phyloP scores from a whole-genome alignment of 139 green algal genomes.

The Coelastrella sp. region DNA sequence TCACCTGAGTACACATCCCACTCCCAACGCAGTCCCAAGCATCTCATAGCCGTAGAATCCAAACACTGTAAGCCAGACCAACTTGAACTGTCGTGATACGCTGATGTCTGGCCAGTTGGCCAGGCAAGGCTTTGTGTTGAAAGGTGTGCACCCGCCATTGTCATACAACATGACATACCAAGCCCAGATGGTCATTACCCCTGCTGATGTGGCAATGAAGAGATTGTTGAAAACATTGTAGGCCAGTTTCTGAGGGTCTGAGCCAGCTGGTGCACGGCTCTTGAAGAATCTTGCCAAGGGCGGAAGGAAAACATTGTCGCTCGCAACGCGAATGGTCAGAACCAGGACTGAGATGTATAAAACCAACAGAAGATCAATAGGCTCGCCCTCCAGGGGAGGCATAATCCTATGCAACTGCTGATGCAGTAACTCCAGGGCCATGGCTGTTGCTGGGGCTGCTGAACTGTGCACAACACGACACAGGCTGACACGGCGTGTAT shows the following conservation, averaged over 20 bases:
- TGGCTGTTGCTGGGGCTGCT: not conserved
- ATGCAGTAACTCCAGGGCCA: not conserved
- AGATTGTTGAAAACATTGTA: conserved; percentile 43
- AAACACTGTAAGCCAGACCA: conserved; percentile 40
- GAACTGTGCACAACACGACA: not conserved
- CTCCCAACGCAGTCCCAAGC: conserved; percentile 52
- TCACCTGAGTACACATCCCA: conserved; percentile 51
- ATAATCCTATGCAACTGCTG: conserved; percentile 22
- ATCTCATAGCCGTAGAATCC: conserved; percentile 67
- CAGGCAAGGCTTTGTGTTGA: conserved; percentile 30
- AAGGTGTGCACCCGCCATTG: conserved; percentile 49
- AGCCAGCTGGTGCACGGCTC: not conserved
- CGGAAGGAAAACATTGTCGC: conserved; percentile 8
- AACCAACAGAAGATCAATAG: not conserved
- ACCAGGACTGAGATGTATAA: conserved; percentile 21
- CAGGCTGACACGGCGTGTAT: not conserved
- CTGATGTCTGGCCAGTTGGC: conserved; percentile 26
- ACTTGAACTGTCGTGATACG: conserved; percentile 30
- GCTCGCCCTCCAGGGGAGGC: conserved; percentile 16
- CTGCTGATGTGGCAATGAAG: conserved; percentile 14
- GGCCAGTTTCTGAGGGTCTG: not conserved
- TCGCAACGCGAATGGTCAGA: not conserved
- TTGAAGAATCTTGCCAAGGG: conserved; percentile 2
- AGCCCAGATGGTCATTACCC: not conserved
- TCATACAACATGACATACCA: conserved; percentile 38